Conservation (phyloP, 805 yeast species). For the Kuraishia cidri region DNA sequence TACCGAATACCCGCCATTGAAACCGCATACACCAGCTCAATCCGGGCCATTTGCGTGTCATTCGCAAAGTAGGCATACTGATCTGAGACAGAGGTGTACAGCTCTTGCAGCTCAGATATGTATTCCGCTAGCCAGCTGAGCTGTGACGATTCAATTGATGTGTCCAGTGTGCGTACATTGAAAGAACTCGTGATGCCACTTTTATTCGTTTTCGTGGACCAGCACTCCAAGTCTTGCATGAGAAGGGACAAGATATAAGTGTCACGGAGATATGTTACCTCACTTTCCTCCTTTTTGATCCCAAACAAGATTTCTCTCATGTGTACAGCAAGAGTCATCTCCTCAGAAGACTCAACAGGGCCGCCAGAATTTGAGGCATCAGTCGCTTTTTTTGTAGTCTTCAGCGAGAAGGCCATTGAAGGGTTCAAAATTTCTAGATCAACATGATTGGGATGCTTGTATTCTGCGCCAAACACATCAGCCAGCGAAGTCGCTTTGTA, state of each 20-base stretch:
- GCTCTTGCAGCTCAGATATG: not conserved
- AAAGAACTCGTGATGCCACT: slow-evolving; percentile 7
- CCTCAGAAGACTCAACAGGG: slow-evolving; percentile 1
- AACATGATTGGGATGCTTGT: slow-evolving; percentile 13
- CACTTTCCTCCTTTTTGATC: not conserved
- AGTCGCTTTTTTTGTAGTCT: slow-evolving; percentile 5
- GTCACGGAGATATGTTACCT: not conserved
- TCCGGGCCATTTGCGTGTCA: slow-evolving; percentile 11
- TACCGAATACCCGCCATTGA: slow-evolving; percentile 26
- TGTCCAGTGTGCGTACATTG: slow-evolving; percentile 4
- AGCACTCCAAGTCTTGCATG: slow-evolving; percentile 21
- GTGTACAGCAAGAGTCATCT: slow-evolving; percentile 21
- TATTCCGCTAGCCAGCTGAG: slow-evolving; percentile 16
- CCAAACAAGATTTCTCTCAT: slow-evolving; percentile 3
- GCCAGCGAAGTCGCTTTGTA: not conserved
- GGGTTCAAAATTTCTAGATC: slow-evolving; percentile 24
- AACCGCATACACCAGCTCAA: slow-evolving; percentile 31
- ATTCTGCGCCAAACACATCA: slow-evolving; percentile 6
- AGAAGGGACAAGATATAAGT: slow-evolving; percentile 1
- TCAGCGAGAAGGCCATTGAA: slow-evolving; percentile 20
- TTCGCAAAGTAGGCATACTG: slow-evolving; percentile 4
- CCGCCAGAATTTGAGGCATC: not conserved
- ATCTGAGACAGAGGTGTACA: not conserved
- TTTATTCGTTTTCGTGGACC: slow-evolving; percentile 18
- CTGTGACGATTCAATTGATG: slow-evolving; percentile 7